Evolutionary conservation across 2,329 filamentous ascomycete species (phyloP), one percentile per base, ranked within the genome.

Genomic region (Neoscytalidium dimidiatum): DNA sequence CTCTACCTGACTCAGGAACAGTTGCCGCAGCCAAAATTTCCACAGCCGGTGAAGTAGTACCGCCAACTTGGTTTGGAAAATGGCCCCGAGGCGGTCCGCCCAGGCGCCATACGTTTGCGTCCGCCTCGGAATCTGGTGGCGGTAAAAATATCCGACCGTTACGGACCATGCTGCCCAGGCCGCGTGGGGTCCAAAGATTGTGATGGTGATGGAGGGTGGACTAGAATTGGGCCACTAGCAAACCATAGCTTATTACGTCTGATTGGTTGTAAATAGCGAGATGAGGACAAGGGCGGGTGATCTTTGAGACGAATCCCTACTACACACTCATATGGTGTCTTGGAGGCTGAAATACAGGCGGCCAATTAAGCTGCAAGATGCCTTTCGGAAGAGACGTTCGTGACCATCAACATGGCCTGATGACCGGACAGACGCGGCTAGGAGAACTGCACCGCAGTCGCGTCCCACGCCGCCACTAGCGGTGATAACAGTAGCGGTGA

Each of bases 41-140:
- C 21, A 28, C 35, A 43, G 19, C 53, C n/a, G 17, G 26, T 35
- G 53, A 29, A 44, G 35, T 19, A 29, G 35, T 29, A 58, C 53
- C 35, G 44, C 53, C 53, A 58, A 29, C 38, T 44, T 43, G 35
- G 53, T 43, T 58, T 17, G 35, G 53, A 58, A 57, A 43, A 58
- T 44, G 53, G 33, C 38, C 23, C 23, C 19, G 35, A 58, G 17
- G 53, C 53, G n/a, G 33, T 17, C 35, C 53, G 35, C 53, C 23
- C 19, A 43, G 17, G 26, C 11, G 28, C 19, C 35, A 35, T 43
- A 58, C 35, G 53, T 44, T 43, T 4, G n/a, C 53, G 5, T 58
- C 53, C 19, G 52, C 52, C 21, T 57, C 19, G 7, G 13, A 28
- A 44, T 29, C 35, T 31, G 14, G 19, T n/a, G 53, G 53, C 35